These are phyloP conservation scores for Alternaria arborescens DNA, from an alignment of 2,329 filamentous ascomycete genomes.

Conservation along the genomic window DNA sequence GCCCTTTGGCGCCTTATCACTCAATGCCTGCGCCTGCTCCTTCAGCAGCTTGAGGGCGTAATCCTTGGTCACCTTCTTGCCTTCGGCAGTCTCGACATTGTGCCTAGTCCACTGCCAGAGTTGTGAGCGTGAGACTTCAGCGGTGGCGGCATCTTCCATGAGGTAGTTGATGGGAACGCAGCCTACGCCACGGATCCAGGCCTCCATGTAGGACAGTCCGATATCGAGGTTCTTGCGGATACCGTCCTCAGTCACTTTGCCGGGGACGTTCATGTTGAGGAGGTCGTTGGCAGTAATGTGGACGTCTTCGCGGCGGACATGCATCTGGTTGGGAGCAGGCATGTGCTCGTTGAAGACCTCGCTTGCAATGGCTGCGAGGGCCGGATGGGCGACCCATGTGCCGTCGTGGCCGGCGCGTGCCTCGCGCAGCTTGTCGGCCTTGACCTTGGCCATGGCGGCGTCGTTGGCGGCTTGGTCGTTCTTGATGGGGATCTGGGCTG, in stretches of 20 bases:
- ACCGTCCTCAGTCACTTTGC: slow-evolving; percentile 88
- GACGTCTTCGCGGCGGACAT: slow-evolving; percentile 88
- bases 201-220: slow-evolving; percentile 97
- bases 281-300: slow-evolving; percentile 86
- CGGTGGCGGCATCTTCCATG: slow-evolving; percentile 98
- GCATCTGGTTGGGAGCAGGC: slow-evolving; percentile 97
- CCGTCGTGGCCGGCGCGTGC: slow-evolving; percentile 94
- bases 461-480: slow-evolving; percentile 91
- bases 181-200: slow-evolving; percentile 92
- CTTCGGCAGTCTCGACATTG: slow-evolving; percentile 78
- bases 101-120: slow-evolving; percentile 94
- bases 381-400: slow-evolving; percentile 97
- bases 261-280: slow-evolving; percentile 97
- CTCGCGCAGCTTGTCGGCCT: slow-evolving; percentile 95
- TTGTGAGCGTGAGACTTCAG: slow-evolving; percentile 92
- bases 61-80: slow-evolving; percentile 90
- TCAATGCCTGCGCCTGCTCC: slow-evolving; percentile 81
- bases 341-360: slow-evolving; percentile 98
- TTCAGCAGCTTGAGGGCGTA: slow-evolving; percentile 87
- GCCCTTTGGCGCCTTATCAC: slow-evolving; percentile 78
- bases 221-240: slow-evolving; percentile 99
- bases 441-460: slow-evolving; percentile 90
- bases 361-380: slow-evolving; percentile 83
- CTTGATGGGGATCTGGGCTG: slow-evolving; percentile 98
- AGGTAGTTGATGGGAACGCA: slow-evolving; percentile 98